Evolutionary conservation across 192 early-diverging fungal genomes (phyloP), one percentile per base, ranked within the genome.

Genomic region (Chytriomyces hyalinus): DNA sequence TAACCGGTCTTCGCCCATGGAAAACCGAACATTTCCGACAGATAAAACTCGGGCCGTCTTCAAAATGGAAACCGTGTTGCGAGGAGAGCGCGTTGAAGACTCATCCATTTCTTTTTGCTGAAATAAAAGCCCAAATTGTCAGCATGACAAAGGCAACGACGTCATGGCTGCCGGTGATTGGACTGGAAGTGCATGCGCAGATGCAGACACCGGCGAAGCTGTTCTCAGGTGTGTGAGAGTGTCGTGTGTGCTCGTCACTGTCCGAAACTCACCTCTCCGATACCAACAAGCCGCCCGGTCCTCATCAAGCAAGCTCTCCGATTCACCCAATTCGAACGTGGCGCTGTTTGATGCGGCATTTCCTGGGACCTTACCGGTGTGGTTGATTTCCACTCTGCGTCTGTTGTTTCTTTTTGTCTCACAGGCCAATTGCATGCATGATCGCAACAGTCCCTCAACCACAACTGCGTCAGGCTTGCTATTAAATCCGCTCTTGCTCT

Each of bases 141-240:
- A 36, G 36, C 36, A 36, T 36, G 53, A 20, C 53, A 57, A 57
- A n/a, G 53, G 53, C 53, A 57, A 57, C 15, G 0, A 13, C 15
- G 3, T 13, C 15, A 3, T 57, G 53, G 53, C 13, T 20, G 53
- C 49, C 91, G 8, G 86, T 93, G 57, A 93, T 98, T 69, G 96
- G 96, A 1, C 85, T 98, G 2, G 96, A 98, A 84, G 86, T 98
- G 20, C 96, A 98, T 70, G 92, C 91, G 13, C 94, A 96, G 84
- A 82, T 98, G 17, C 74, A 84, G 28, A 87, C 93, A 1, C 75
- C 68, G 15, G 85, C 89, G 60, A 98, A 98, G 77, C 90, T 98
- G 48, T 98, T 98, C 78, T 96, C 95, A 49, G 81, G 91, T 83
- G 15, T 65, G 13, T 22, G 64, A 15, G 13, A 2, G 13, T 15